Percentiles rank a stretch among this genome's conserved stretches.
Evolutionary conservation across 176 grass and related monocot genomes (phyloP).

Genomic region (Oryza rufipogon): DNA sequence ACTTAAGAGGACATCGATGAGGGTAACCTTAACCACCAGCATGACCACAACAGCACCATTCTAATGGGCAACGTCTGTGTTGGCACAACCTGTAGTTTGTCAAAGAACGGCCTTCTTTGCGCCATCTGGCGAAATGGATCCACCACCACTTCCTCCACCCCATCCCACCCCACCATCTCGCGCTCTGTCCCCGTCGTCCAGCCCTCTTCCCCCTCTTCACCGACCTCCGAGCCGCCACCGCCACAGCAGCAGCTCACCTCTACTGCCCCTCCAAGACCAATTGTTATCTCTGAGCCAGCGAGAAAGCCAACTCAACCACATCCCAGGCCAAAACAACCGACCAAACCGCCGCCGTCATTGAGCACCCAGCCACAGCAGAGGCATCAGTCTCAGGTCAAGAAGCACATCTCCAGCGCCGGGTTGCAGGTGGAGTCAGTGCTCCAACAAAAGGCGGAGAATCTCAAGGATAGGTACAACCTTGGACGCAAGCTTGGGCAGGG

Average conservation of each 20-base stretch:
- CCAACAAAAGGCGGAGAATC: slow-evolving; percentile 50
- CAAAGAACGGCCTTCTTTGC: slow-evolving; percentile 48
- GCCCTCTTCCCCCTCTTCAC: too few species aligned
- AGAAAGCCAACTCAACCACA: too few species aligned
- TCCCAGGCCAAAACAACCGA: neutral
- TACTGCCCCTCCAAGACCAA: too few species aligned
- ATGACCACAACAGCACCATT: slow-evolving; percentile 13
- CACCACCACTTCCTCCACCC: slow-evolving; percentile 33
- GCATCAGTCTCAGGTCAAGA: slow-evolving; percentile 37
- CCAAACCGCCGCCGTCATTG: neutral
- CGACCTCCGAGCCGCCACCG: neutral
- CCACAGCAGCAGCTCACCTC: neutral
- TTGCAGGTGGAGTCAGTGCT: slow-evolving; percentile 49
- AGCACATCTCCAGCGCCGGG: slow-evolving; percentile 49
- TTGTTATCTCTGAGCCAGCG: too few species aligned
- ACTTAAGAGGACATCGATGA: too few species aligned
- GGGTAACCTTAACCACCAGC: neutral
- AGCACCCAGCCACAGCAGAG: neutral
- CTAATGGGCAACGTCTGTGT: slow-evolving; percentile 56
- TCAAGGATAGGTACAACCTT: slow-evolving; percentile 58
- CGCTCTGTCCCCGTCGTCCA: too few species aligned
- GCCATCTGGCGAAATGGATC: slow-evolving; percentile 32
- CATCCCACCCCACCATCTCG: neutral
- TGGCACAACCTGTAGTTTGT: slow-evolving; percentile 24
- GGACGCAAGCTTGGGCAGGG: slow-evolving; percentile 52